phyloP scores from a whole-genome alignment of 805 yeast species.

The Candida vaughaniae region DNA sequence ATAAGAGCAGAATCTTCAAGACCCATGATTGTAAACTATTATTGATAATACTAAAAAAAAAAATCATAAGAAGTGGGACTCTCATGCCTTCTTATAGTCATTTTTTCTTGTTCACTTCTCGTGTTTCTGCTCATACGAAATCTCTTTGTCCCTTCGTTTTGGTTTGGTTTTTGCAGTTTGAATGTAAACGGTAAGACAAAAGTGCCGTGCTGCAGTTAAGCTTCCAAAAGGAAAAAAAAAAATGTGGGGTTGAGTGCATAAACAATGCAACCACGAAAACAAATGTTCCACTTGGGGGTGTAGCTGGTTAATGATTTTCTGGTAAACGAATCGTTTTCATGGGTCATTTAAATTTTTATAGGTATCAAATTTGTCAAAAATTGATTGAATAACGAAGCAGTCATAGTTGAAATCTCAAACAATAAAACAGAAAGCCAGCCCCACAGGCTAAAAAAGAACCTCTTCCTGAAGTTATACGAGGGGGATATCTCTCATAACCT shows the following conservation, averaged over 20 bases:
- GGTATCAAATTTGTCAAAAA: too few species aligned
- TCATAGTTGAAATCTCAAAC: too few species aligned
- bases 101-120: too few species aligned
- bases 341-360: too few species aligned
- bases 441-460: too few species aligned
- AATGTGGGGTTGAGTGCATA: neutral
- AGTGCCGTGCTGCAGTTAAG: neutral
- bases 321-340: too few species aligned
- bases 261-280: neutral
- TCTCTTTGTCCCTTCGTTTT: neutral
- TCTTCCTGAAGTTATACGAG: too few species aligned
- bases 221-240: neutral
- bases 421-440: neutral
- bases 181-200: neutral
- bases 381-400: too few species aligned
- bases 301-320: neutral
- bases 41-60: too few species aligned
- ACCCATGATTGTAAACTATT: slow-evolving; percentile 26
- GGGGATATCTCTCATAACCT: too few species aligned
- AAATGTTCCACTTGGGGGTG: neutral
- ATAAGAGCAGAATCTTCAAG: slow-evolving; percentile 33
- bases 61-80: neutral
- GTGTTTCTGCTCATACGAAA: too few species aligned
- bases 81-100: neutral
- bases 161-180: neutral